Conservation (phyloP, 257 asterid genomes). For the Nicotiana benthamiana region DNA sequence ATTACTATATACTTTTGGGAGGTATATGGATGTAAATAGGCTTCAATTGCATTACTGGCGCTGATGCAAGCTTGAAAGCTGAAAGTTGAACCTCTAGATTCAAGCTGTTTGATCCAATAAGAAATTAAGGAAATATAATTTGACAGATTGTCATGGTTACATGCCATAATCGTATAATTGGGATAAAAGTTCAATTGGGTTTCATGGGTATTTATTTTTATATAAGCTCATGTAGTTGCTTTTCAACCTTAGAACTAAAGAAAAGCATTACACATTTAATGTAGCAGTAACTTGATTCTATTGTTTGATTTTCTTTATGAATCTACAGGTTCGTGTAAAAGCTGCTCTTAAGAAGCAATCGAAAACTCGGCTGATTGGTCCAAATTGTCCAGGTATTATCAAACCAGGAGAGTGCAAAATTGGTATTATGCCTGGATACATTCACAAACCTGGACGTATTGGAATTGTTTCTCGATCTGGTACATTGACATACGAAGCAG, state of each 20-base stretch:
- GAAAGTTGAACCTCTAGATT: background rate
- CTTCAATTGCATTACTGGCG: background rate
- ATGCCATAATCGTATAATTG: background rate
- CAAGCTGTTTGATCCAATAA: background rate
- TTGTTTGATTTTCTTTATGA: background rate
- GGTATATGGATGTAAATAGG: background rate
- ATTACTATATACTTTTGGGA: background rate
- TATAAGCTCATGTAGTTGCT: background rate
- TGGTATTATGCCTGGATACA: slow-evolving; percentile 99
- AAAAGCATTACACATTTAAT: background rate
- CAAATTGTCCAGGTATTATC: slow-evolving; percentile 97
- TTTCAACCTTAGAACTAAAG: background rate
- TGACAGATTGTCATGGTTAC: background rate
- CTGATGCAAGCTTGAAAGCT: background rate
- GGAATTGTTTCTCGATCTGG: slow-evolving; percentile 96
- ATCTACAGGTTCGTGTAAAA: slow-evolving; percentile 66
- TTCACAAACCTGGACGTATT: slow-evolving; percentile 94
- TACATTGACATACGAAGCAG: slow-evolving; percentile 86
- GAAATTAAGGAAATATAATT: background rate
- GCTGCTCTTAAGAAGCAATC: slow-evolving; percentile 81
- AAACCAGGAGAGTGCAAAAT: slow-evolving; percentile 99
- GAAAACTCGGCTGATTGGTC: slow-evolving; percentile 87
- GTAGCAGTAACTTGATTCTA: background rate
- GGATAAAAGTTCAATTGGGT: background rate
- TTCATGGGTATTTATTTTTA: background rate